A percentile compares a stretch with the other conserved stretches of the same genome.
Evolutionary conservation across 129 eudicot genomes (phyloP).

Genomic region (Arctium minus): DNA sequence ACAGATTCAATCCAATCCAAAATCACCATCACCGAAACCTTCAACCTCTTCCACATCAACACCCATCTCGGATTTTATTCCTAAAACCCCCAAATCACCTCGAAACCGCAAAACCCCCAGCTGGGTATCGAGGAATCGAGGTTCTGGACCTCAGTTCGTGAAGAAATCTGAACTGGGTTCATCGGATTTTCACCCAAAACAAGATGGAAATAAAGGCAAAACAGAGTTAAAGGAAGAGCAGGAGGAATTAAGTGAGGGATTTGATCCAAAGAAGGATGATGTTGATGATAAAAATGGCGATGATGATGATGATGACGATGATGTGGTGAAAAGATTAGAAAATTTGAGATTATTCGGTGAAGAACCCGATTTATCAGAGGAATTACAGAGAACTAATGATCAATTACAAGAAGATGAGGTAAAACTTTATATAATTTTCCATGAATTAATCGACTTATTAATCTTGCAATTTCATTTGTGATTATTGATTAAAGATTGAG

Average conservation of each 20-base stretch:
- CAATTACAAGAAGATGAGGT: slow-evolving; percentile 94
- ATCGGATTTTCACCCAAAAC: slow-evolving; percentile 5
- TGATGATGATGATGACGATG: slow-evolving; percentile 24
- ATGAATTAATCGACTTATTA: not conserved
- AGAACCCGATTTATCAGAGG: slow-evolving; percentile 58
- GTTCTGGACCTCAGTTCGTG: slow-evolving; percentile 25
- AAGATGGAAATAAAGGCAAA: slow-evolving; percentile 1
- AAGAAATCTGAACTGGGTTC: slow-evolving; percentile 32
- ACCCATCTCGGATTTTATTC: slow-evolving; percentile 19
- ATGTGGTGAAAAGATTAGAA: slow-evolving; percentile 32
- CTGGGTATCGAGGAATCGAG: slow-evolving; percentile 30
- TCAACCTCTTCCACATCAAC: slow-evolving; percentile 10
- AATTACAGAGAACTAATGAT: slow-evolving; percentile 51
- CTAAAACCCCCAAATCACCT: slow-evolving; percentile 4
- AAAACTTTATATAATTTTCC: not conserved
- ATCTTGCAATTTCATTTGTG: not conserved
- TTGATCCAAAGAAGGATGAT: slow-evolving; percentile 15
- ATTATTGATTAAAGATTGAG: not conserved
- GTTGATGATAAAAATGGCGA: slow-evolving; percentile 11
- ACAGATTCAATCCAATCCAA: not conserved
- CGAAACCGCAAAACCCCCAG: slow-evolving; percentile 26
- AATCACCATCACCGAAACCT: slow-evolving; percentile 4
- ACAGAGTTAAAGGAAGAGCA: slow-evolving; percentile 1
- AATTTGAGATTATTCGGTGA: slow-evolving; percentile 38
- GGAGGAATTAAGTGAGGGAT: slow-evolving; percentile 17